Base-by-base conservation (phyloP, 1,284 basidiomycete species). In the Tremellales sp. region DNA sequence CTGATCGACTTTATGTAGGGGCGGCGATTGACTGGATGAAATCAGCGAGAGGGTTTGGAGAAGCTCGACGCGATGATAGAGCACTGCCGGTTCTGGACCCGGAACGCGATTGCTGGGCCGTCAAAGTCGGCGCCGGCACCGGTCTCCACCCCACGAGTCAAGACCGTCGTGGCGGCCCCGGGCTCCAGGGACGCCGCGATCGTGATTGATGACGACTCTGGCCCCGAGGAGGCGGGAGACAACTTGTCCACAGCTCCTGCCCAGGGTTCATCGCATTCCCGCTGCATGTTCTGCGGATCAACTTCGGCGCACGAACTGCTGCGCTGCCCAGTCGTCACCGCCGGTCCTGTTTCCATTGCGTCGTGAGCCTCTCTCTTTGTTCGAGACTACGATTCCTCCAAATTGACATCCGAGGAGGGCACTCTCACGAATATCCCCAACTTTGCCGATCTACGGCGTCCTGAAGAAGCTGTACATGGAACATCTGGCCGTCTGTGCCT, bases 401-500 rank as follows among this genome's bases (percentile, higher is more conserved):
- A 10, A 10, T 31, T 31, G 10, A 10, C 29, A 31, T 31, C 29
- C 10, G 16, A 31, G n/a, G n/a, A n/a, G n/a, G n/a, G n/a, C n/a
- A n/a, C n/a, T n/a, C n/a, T n/a, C n/a, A n/a, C n/a, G n/a, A n/a
- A n/a, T n/a, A n/a, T n/a, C n/a, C n/a, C n/a, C n/a, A n/a, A n/a
- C n/a, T n/a, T n/a, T n/a, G 6, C 37, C 37, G 9, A 39, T 39
- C 22, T 18, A 26, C 9, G 7, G 14, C 24, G 37, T 39, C 8
- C 37, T 39, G 14, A 21, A 25, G 13, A 8, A 39, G 24, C 7
- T 39, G 8, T 25, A 24, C 37, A 6, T 18, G 13, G 22, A 39
- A 39, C 24, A 25, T 25, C 21, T 39, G 9, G 9, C 24, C 9
- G 37, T 6, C 0, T 69, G 66, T 35, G 42, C 63, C 3, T 68